Evolutionary conservation across 768 basidiomycete genomes (phyloP), one percentile per base, ranked within the genome.

Genomic region (Lactarius sanguifluus): DNA sequence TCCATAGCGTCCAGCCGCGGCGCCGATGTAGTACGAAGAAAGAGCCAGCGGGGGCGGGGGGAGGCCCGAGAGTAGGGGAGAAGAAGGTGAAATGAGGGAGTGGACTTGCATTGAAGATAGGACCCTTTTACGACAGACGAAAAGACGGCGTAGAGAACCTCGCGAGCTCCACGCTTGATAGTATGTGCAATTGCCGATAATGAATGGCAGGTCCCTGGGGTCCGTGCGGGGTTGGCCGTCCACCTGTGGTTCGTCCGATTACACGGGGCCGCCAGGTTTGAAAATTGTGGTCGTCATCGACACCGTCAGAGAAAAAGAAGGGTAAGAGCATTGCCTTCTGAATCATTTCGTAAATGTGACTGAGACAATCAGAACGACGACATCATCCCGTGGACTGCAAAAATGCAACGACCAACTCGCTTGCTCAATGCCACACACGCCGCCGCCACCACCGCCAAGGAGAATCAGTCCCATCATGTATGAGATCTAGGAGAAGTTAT

Each of bases 1-100:
- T 78, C 78, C 76, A 78, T 78, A 58, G 71, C 57, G 64, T 59
- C 61, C 34, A 34, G 8, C 20, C 25, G 61, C 50, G 58, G 32
- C 18, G 32, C 55, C 2, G 25, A 40, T 25, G 54, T 28, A 63
- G 30, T n/a, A 50, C 47, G 47, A 8, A 50, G 57, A 25, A 8
- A 30, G 57, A 32, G 57, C 38, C 20, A 18, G 23, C 15, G 15
- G 41, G 57, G 58, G 28, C 32, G 20, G 18, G 57, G 40, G 20
- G 52, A 56, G 28, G 63, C 47, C 36, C 55, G 45, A 12, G 30
- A 28, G 52, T n/a, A 59, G 56, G 57, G 34, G 54, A 36, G 36
- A 30, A n/a, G 47, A 34, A 47, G 34, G 34, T 25, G 52, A 40
- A 52, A 45, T 23, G 23, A 64, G 16, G 52, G 56, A 50, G 61